A percentile compares a stretch with the other conserved stretches of the same genome.
Conservation (phyloP, 495 filamentous ascomycete species). For the Rhypophila decipiens region DNA sequence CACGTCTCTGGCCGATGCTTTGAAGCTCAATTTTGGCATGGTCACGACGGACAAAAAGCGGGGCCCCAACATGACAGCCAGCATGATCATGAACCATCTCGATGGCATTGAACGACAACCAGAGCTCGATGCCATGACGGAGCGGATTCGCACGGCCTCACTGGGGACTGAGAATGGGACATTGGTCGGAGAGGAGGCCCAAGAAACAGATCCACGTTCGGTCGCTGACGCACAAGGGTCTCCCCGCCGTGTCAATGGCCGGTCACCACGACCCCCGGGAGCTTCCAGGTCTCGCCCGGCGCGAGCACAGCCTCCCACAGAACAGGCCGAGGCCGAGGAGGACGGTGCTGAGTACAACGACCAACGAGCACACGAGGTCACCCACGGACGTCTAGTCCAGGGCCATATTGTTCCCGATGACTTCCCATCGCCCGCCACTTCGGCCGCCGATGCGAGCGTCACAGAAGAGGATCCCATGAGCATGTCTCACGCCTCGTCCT, state of each 20-base stretch:
- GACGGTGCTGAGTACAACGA: conserved; percentile 71
- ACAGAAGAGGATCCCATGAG: conserved; percentile 52
- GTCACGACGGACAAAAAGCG: conserved; percentile 89
- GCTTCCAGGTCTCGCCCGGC: conserved; percentile 8
- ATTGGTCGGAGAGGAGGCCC: conserved; percentile 10
- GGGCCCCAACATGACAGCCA: conserved; percentile 58
- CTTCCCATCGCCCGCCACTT: conserved; percentile 69
- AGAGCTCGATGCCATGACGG: conserved; percentile 19
- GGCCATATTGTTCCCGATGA: conserved; percentile 95
- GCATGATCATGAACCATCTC: conserved; percentile 53
- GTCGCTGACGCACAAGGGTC: conserved; percentile 33
- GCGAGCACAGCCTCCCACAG: conserved; percentile 30
- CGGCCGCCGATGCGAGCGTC: conserved; percentile 49
- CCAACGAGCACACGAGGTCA: conserved; percentile 80
- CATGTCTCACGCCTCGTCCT: conserved; percentile 50
- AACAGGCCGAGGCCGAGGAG: conserved; percentile 38
- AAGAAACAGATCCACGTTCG: conserved; percentile 14
- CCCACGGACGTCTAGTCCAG: conserved; percentile 86
- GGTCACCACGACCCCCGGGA: conserved; percentile 20
- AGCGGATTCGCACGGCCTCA: conserved; percentile 25
- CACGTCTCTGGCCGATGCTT: conserved; percentile 89
- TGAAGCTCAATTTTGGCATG: conserved; percentile 96
- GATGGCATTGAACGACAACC: conserved; percentile 38
- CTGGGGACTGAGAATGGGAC: conserved; percentile 22
- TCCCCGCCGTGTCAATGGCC: conserved; percentile 29